Base-by-base conservation (phyloP, 1,139 yeast genomes). In the Hyphopichia pseudoburtonii region DNA sequence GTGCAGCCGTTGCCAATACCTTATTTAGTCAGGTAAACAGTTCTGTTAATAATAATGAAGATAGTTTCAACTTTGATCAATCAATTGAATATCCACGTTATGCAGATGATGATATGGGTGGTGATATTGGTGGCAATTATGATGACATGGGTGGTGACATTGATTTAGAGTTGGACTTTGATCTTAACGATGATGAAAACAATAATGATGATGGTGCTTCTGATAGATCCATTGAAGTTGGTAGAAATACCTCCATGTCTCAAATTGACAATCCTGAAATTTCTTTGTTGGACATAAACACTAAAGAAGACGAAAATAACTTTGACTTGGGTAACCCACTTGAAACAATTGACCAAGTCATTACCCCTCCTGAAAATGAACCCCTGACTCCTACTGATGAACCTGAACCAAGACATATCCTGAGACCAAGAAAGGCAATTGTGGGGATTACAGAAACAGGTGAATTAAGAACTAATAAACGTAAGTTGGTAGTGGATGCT, bases 41-140 rank as follows among this genome's bases (percentile, higher is more conserved):
- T 29, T 41, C 34, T 34, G 35, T 42, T 24, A 36, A 18, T 17
- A n/a, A n/a, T n/a, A 38, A 34, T 9, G 57, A 53, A 18, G 50
- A 47, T 19, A 48, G 48, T 21, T 49, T 48, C 35, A 48, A 41
- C 10, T 57, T 62, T 35, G 81, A 76, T 47, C 69, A 69, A 10
- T 79, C 86, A 0, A 66, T 82, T 31, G 94, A 85, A 48, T 58
- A 73, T 29, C 82, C 83, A 12, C 68, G 90, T 54, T 49, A 47
- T 25, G 55, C 48, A 19, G 61, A 55, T 5, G 44, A 42, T n/a
- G 63, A 64, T 19, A 48, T 45, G 31, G 17, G 12, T 8, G 16
- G 35, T 41, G 49, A 27, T n/a, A 16, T 16, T 27, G 29, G 12
- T 16, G 29, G 12, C 5, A n/a, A 54, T 51, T 29, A 42, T 30